Evolutionary conservation across 2,329 filamentous ascomycete species (phyloP), one percentile per base, ranked within the genome.

Genomic region (Hymenoscyphus repandus): DNA sequence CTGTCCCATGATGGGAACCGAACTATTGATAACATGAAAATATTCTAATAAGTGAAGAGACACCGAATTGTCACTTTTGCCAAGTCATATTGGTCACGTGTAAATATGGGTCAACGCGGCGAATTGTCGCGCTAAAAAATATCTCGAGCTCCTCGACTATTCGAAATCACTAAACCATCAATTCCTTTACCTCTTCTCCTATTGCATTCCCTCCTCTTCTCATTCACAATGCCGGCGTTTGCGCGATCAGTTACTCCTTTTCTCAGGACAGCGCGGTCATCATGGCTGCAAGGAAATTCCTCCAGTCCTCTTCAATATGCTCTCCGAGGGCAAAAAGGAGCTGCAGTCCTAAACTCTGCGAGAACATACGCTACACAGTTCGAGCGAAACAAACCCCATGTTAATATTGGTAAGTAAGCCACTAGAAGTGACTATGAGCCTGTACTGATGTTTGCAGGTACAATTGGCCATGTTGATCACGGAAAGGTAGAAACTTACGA

Each of bases 391-490:
- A 99, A 99, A 81, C 93, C 93, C 53, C 93, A 99, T 72, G 92
- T 99, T 61, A 99, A 99, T 77, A 93, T 99, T 68, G 93, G 93
- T 88, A 78, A 62, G 77, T 53, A 38, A 36, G 17, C 36, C 32
- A 18, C 47, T 45, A 13, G 22, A 13, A 39, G 34, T 42, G 31
- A 44, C n/a, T 9, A 40, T 34, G 47, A 49, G 47, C 39, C 47
- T 50, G 10, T 49, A 38, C 58, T 56, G 49, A 58, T 42, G 15
- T 17, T 39, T 49, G 17, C 52, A 91, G 87, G 87, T 71, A 99
- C 93, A 64, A 99, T 99, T 75, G 93, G 93, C 65, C 93, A 99
- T 79, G 93, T 99, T 74, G 93, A 99, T 82, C 92, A 99, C 77
- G 92, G 92, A 78, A 99, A 99, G 88, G 91, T 95, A 75, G 27